Percentiles rank a stretch among this genome's conserved stretches.
Conservation (phyloP, 345 rosid genomes). For the Lepidium sativum region DNA sequence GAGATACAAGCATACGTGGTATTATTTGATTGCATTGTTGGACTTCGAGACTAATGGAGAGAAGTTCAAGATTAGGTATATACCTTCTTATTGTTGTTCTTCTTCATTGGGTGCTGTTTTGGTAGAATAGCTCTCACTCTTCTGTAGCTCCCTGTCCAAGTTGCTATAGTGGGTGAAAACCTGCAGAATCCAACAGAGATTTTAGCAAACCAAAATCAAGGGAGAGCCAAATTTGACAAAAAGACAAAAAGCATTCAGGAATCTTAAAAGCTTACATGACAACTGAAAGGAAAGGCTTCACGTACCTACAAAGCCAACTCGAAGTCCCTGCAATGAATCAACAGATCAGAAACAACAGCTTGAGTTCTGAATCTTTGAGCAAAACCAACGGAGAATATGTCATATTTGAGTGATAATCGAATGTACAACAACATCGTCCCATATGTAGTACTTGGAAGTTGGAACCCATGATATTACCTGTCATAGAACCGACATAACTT, state of each 20-base stretch:
- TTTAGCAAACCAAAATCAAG: neutral
- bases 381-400: neutral
- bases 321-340: constrained; percentile 37
- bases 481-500: constrained; percentile 59
- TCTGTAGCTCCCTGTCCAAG: constrained; percentile 81
- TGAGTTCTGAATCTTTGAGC: neutral
- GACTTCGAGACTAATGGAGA: neutral
- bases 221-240: neutral
- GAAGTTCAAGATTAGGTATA: constrained; percentile 8
- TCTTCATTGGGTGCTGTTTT: constrained; percentile 67
- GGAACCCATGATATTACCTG: constrained; percentile 82
- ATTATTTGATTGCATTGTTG: neutral
- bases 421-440: constrained; percentile 52
- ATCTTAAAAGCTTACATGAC: constrained; percentile 46
- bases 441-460: constrained; percentile 74
- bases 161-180: constrained; percentile 69
- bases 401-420: neutral
- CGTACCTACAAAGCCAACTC: constrained; percentile 32
- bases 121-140: constrained; percentile 62
- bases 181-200: constrained; percentile 29
- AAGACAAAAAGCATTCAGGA: neutral
- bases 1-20: neutral
- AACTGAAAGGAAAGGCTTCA: constrained; percentile 56
- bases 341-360: constrained; percentile 3
- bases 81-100: constrained; percentile 52